Evolutionary conservation across 2,329 filamentous ascomycete genomes (phyloP).

Genomic region (Hypomyces rosellus): DNA sequence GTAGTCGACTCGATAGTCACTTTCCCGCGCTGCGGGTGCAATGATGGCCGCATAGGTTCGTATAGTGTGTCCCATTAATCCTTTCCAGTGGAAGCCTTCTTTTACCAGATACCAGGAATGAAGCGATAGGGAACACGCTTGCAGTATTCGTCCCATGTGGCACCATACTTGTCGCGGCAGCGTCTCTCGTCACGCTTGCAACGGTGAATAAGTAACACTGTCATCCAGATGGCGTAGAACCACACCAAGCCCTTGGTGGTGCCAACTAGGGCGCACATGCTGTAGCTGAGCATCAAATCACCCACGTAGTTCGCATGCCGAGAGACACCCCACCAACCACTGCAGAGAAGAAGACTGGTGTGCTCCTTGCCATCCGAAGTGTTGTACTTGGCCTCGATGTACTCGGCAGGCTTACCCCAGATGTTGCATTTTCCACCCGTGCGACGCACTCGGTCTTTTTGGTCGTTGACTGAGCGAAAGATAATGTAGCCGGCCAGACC

Average conservation of each 20-base stretch:
- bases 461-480: constrained; percentile 39
- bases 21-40: no score
- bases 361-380: constrained; percentile 37
- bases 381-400: constrained; percentile 32
- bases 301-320: constrained; percentile 25
- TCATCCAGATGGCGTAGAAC: constrained; percentile 41
- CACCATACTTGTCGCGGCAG: constrained; percentile 39
- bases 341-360: constrained; percentile 23
- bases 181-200: constrained; percentile 39
- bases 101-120: constrained; percentile 27
- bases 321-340: constrained; percentile 25
- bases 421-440: constrained; percentile 34
- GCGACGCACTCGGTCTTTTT: constrained; percentile 36
- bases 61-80: background rate
- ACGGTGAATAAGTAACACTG: constrained; percentile 36
- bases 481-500: constrained; percentile 32
- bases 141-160: constrained; percentile 38
- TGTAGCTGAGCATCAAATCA: constrained; percentile 25
- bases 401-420: constrained; percentile 36
- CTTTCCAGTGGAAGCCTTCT: background rate
- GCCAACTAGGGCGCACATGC: constrained; percentile 37
- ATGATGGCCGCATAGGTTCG: no score
- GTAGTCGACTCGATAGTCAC: no score
- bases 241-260: constrained; percentile 33
- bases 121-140: constrained; percentile 34